Conservation (phyloP, 208 protist species). For the Giardia muris region DNA sequence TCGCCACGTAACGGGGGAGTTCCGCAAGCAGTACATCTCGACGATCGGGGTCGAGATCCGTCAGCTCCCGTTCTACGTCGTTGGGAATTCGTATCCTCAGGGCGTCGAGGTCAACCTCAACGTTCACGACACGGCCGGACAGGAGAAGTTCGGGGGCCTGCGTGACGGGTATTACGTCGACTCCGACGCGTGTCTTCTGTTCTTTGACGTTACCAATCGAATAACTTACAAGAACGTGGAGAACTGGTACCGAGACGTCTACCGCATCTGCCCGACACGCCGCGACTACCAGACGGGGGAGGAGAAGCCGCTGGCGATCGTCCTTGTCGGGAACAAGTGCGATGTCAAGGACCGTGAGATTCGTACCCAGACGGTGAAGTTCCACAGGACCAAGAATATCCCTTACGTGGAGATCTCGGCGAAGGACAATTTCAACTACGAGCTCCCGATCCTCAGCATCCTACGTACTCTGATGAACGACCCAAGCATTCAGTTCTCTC, state of each 20-base stretch:
- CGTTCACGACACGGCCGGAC: constrained; percentile 73
- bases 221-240: constrained; percentile 99
- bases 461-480: constrained; percentile 67
- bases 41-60: constrained; percentile 88
- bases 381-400: constrained; percentile 97
- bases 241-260: constrained; percentile 96
- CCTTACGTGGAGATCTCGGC: constrained; percentile 98
- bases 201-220: constrained; percentile 99
- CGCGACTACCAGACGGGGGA: background rate
- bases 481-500: constrained; percentile 70
- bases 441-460: constrained; percentile 98
- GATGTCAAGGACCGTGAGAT: constrained; percentile 97
- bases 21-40: constrained; percentile 77
- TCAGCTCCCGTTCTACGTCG: constrained; percentile 87
- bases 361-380: constrained; percentile 95
- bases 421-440: constrained; percentile 99
- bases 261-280: constrained; percentile 73
- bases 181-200: constrained; percentile 81
- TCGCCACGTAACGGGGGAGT: constrained; percentile 95
- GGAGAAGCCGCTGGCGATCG: constrained; percentile 86
- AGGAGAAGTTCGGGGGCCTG: constrained; percentile 79
- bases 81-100: constrained; percentile 49
- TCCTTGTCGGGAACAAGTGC: constrained; percentile 99
- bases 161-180: constrained; percentile 96
- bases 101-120: constrained; percentile 81